Percentiles rank a stretch among this genome's conserved stretches.
phyloP scores from a whole-genome alignment of 495 filamentous ascomycete species.

The Daldinia decipiens region DNA sequence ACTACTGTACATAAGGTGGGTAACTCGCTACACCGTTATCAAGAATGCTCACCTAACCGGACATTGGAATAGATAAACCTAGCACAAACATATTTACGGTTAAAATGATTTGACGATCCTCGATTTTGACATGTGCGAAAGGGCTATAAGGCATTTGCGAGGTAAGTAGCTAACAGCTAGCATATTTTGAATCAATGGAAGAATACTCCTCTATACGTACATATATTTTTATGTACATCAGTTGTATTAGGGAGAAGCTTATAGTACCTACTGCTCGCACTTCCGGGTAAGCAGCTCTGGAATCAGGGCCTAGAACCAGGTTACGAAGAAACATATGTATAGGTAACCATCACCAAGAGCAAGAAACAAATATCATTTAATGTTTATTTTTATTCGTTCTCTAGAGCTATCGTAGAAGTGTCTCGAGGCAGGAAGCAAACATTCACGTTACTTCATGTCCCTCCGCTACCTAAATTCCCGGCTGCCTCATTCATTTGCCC shows the following conservation, averaged over 20 bases:
- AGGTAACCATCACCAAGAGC: neutral
- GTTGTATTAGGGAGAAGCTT: too few relatives aligned
- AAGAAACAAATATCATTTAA: slow-evolving; percentile 6
- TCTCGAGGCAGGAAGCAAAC: slow-evolving; percentile 13
- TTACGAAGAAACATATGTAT: neutral
- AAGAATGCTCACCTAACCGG: neutral
- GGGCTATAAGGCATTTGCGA: neutral
- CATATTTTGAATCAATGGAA: neutral
- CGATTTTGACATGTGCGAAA: neutral
- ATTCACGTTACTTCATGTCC: slow-evolving; percentile 7
- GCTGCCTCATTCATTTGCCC: slow-evolving; percentile 15
- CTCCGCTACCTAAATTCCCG: slow-evolving; percentile 9
- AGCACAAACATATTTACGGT: slow-evolving; percentile 9
- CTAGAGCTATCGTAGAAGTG: slow-evolving; percentile 19
- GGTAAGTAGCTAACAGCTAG: slow-evolving; percentile 5
- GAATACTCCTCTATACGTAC: neutral
- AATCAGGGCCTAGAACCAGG: neutral
- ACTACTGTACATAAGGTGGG: neutral
- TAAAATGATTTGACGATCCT: slow-evolving; percentile 21
- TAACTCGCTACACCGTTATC: slow-evolving; percentile 9
- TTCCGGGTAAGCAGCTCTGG: too few relatives aligned
- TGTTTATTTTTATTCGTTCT: slow-evolving; percentile 29
- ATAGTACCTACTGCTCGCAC: too few relatives aligned
- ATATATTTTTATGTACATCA: too few relatives aligned
- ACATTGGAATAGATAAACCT: slow-evolving; percentile 1